Base-by-base conservation (phyloP, 257 asterid genomes). In the Jacaranda copaia region DNA sequence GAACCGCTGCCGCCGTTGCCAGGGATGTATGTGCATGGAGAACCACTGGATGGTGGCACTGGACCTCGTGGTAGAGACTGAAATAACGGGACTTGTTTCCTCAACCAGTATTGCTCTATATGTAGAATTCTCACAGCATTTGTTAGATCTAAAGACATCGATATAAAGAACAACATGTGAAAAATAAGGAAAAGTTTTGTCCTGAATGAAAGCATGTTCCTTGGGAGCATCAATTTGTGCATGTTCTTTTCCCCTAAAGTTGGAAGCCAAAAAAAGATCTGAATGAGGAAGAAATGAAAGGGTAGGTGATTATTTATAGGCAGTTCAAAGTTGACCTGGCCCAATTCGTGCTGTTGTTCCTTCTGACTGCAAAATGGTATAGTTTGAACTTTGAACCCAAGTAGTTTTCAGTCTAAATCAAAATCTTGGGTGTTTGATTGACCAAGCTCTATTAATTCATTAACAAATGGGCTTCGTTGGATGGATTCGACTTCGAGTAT, bases 1-100 rank as follows among this genome's bases (percentile, higher is more conserved):
- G 76, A 20, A 6, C 74, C 59, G 1, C 84, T 76, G 2, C 77
- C 52, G 4, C 87, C 82, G 1, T 66, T 64, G 0, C 84, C 84
- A 4, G 93, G 93, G 67, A 89, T 85, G 57, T 89, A 70, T 15
- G 91, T 86, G 84, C 96, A 91, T 8, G 86, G 76, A 4, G 90
- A 84, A 45, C 85, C 80, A 3, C 72, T 56, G 0, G 91, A 78
- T 14, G 86, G 84, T 4, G 91, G 85, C 45, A 83, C 81, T 0
- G 70, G 82, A 7, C 96, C 96, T 18, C 84, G 75, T 13, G 94
- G 92, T 15, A 91, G 88, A 79, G 89, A 77, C 55, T 78, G 68
- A 14, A 80, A 53, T 42, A 79, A 56, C 10, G 40, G 19, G 14
- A 6, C 43, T 62, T 77, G 71, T 65, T 61, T 52, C 45, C 42